A percentile compares a stretch with the other conserved stretches of the same genome.
Conservation (phyloP, 768 basidiomycete species). For the Lentinula guzmanii region DNA sequence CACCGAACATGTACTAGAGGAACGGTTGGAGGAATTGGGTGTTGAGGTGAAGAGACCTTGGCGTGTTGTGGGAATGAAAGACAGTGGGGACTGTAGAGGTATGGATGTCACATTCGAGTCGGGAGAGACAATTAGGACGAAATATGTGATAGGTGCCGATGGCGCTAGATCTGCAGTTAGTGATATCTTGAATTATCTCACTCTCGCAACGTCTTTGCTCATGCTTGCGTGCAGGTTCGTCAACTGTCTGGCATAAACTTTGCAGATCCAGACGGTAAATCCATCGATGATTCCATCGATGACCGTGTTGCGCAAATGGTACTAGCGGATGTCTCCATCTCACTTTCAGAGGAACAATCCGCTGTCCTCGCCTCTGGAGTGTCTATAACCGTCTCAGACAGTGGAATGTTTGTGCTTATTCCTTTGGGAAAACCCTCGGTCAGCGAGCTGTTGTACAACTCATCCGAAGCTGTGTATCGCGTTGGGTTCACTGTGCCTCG, state of each 20-base stretch:
- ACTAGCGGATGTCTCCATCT: slow-evolving; percentile 32
- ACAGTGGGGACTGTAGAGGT: slow-evolving; percentile 17
- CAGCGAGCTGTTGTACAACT: neutral
- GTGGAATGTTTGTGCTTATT: neutral
- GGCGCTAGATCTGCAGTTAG: slow-evolving; percentile 16
- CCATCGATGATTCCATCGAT: slow-evolving; percentile 13
- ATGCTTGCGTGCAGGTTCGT: slow-evolving; percentile 25
- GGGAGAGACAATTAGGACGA: neutral
- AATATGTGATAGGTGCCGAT: slow-evolving; percentile 34
- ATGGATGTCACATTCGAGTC: neutral
- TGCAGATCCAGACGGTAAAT: slow-evolving; percentile 24
- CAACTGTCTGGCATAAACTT: slow-evolving; percentile 27
- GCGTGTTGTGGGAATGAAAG: slow-evolving; percentile 24
- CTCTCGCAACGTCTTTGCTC: too few relatives aligned
- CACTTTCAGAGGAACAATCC: neutral
- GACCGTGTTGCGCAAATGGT: slow-evolving; percentile 26
- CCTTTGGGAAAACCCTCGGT: neutral
- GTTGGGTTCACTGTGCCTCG: slow-evolving; percentile 7
- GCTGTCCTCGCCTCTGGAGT: neutral
- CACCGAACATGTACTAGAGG: slow-evolving; percentile 30
- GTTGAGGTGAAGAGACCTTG: slow-evolving; percentile 24
- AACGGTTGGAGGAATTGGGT: slow-evolving; percentile 21
- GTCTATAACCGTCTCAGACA: neutral
- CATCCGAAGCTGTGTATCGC: slow-evolving; percentile 1
- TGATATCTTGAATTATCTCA: slow-evolving; percentile 23